These are phyloP conservation scores for Fusarium sp. DNA, from an alignment of 2,329 filamentous ascomycete genomes.

Conservation along the genomic window DNA sequence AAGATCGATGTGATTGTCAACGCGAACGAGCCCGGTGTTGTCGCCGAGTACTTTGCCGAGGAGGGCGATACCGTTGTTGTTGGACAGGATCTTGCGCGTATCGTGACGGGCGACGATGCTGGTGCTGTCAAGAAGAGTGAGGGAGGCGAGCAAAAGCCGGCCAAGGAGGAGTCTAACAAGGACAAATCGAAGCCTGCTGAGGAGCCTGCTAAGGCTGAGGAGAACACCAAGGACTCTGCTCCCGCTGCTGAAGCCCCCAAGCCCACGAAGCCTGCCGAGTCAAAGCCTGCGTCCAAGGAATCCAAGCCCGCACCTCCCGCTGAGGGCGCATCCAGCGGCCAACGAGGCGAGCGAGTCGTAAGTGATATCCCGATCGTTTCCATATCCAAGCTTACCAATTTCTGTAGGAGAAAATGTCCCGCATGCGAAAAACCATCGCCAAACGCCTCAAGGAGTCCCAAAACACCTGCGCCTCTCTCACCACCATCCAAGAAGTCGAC, in stretches of 20 bases:
- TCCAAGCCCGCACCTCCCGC: conserved; percentile 21
- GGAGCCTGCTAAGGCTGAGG: conserved; percentile 27
- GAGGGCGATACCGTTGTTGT: conserved; percentile 50
- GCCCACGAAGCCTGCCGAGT: conserved; percentile 28
- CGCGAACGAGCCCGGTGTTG: conserved; percentile 41
- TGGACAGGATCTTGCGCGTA: conserved; percentile 47
- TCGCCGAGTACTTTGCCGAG: conserved; percentile 47
- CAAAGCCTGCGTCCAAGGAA: conserved; percentile 36
- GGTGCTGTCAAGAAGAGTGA: conserved; percentile 32
- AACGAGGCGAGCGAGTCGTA: conserved; percentile 39
- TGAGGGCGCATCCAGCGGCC: conserved; percentile 14
- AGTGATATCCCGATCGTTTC: background rate
- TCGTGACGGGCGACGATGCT: conserved; percentile 44
- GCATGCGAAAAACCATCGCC: conserved; percentile 82
- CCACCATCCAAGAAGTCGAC: conserved; percentile 61
- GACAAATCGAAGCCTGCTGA: conserved; percentile 32
- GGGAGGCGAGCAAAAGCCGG: conserved; percentile 31
- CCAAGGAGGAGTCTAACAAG: conserved; percentile 35
- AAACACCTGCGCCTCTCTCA: conserved; percentile 75
- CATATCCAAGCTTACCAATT: conserved; percentile 3
- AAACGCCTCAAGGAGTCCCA: conserved; percentile 74
- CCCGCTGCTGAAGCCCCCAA: conserved; percentile 28
- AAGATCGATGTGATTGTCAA: conserved; percentile 50
- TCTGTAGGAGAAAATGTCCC: conserved; percentile 57
- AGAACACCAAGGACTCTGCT: conserved; percentile 21